These are phyloP conservation scores for Collybia nuda DNA, from an alignment of 768 basidiomycete genomes.

Conservation along the genomic window DNA sequence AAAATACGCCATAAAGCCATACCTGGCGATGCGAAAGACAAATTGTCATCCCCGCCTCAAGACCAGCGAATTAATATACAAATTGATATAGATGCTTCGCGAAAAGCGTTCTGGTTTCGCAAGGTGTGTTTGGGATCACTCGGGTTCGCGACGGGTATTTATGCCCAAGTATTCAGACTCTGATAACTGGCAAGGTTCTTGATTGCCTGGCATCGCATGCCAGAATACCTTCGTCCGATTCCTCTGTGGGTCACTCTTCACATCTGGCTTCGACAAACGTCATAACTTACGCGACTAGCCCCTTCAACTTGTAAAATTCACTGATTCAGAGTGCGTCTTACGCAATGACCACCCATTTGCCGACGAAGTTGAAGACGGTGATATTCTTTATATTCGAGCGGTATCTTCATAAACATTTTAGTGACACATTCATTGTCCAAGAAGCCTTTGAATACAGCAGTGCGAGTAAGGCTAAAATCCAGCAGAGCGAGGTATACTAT, in stretches of 20 bases:
- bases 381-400: constrained; percentile 20
- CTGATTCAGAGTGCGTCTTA: constrained; percentile 28
- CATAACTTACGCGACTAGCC: constrained; percentile 28
- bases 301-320: constrained; percentile 33
- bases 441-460: constrained; percentile 34
- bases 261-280: not conserved
- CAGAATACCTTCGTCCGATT: constrained; percentile 24
- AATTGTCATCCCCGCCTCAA: constrained; percentile 39
- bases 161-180: constrained; percentile 34
- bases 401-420: constrained; percentile 2
- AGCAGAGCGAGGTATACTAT: constrained; percentile 43
- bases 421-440: constrained; percentile 5
- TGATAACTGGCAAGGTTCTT: constrained; percentile 59
- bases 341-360: constrained; percentile 49
- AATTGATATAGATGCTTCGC: constrained; percentile 31
- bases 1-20: constrained; percentile 72
- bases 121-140: constrained; percentile 47
- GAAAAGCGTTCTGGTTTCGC: constrained; percentile 65
- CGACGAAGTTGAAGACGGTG: constrained; percentile 56
- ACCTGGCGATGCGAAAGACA: constrained; percentile 63
- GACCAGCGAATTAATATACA: constrained; percentile 62
- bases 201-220: constrained; percentile 50
- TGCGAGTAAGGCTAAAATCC: constrained; percentile 38
- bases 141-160: not conserved
- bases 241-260: constrained; percentile 25